These are phyloP conservation scores for Rhizopus delemar DNA, from an alignment of 371 early-diverging fungal genomes.

Conservation along the genomic window DNA sequence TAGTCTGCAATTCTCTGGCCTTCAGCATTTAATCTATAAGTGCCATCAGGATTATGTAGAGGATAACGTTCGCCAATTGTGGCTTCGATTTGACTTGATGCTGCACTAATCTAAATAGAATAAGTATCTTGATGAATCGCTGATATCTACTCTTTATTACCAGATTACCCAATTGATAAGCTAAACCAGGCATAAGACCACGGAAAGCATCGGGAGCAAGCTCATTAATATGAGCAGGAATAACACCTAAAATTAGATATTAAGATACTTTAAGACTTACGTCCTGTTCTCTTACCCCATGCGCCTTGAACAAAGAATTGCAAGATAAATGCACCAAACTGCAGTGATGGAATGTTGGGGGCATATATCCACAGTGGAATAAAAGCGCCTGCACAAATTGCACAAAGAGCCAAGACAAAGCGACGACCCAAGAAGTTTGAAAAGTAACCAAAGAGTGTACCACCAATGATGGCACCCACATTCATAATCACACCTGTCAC, in stretches of 20 bases:
- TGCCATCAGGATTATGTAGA: conserved; percentile 38
- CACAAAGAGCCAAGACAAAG: conserved; percentile 47
- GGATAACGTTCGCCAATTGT: conserved; percentile 58
- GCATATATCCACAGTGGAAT: conserved; percentile 72
- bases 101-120: conserved; percentile 52
- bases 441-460: conserved; percentile 61
- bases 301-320: conserved; percentile 71
- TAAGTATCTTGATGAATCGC: background rate
- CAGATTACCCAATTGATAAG: conserved; percentile 73
- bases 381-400: conserved; percentile 59
- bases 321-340: conserved; percentile 61
- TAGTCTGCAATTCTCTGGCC: conserved; percentile 63
- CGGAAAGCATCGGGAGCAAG: conserved; percentile 68
- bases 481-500: conserved; percentile 64
- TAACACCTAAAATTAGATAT: conserved; percentile 32
- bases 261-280: background rate
- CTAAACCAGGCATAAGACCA: conserved; percentile 67
- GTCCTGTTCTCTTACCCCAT: conserved; percentile 49
- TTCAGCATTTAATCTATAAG: conserved; percentile 25
- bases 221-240: conserved; percentile 71
- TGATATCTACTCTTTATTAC: conserved; percentile 14
- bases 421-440: conserved; percentile 73
- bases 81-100: conserved; percentile 70
- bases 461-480: conserved; percentile 70
- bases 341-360: conserved; percentile 44